Evolutionary conservation across 305 asterid genomes (phyloP).

Genomic region (Solanum hybrid): DNA sequence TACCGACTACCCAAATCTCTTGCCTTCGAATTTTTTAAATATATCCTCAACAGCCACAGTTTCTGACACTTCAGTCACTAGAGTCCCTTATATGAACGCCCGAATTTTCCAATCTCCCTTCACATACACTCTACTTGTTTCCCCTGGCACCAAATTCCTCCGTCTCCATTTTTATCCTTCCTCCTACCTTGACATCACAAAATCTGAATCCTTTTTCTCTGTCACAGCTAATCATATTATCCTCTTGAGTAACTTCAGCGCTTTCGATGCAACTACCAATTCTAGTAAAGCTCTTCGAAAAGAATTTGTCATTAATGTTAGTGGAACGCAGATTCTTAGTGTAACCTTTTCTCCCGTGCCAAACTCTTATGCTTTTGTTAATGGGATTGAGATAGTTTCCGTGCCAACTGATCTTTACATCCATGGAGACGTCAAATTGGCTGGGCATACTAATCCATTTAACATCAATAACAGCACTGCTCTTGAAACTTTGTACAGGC

Average conservation of each 20-base stretch:
- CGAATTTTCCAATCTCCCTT: slow-evolving; percentile 10
- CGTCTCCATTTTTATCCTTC: slow-evolving; percentile 44
- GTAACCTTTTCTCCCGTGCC: slow-evolving; percentile 24
- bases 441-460: not conserved
- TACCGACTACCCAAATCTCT: not conserved
- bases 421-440: not conserved
- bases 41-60: not conserved
- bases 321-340: slow-evolving; percentile 8
- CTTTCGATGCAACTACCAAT: slow-evolving; percentile 8
- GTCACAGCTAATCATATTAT: slow-evolving; percentile 22
- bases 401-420: slow-evolving; percentile 33
- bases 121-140: slow-evolving; percentile 25
- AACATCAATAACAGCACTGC: not conserved
- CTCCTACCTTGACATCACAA: slow-evolving; percentile 12
- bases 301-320: slow-evolving; percentile 29
- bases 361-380: slow-evolving; percentile 20
- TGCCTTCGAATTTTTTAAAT: not conserved
- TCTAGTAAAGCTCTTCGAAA: not conserved
- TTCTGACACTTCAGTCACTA: not conserved
- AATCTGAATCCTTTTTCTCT: slow-evolving; percentile 17
- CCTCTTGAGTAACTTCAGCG: slow-evolving; percentile 37
- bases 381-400: slow-evolving; percentile 49
- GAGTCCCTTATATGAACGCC: slow-evolving; percentile 18
- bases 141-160: slow-evolving; percentile 33
- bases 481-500: no score